Evolutionary conservation across 495 filamentous ascomycete genomes (phyloP).

Genomic region (Lophium mytilinum): DNA sequence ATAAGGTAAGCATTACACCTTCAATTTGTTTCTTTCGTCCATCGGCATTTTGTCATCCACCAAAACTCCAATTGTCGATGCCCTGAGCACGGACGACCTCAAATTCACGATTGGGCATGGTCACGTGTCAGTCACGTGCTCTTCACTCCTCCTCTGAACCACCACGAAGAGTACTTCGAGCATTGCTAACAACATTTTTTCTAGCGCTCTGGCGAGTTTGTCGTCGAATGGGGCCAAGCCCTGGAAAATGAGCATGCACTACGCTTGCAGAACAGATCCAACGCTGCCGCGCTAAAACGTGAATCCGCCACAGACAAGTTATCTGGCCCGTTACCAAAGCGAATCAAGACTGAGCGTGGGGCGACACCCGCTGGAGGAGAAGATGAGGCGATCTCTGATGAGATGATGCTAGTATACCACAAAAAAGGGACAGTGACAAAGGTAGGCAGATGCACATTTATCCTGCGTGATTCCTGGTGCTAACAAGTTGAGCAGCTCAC

Average conservation of each 20-base stretch:
- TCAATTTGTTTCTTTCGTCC: too few relatives aligned
- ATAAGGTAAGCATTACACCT: constrained; percentile 48
- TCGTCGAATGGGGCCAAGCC: constrained; percentile 66
- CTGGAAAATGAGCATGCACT: constrained; percentile 46
- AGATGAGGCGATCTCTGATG: constrained; percentile 34
- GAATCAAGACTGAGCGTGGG: constrained; percentile 37
- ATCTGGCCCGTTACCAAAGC: constrained; percentile 34
- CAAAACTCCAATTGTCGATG: constrained; percentile 5
- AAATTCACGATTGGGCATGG: too few relatives aligned
- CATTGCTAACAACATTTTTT: neutral
- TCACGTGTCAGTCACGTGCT: too few relatives aligned
- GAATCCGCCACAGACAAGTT: constrained; percentile 3
- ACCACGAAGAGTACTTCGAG: too few relatives aligned
- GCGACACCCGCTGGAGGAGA: constrained; percentile 32
- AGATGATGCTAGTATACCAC: constrained; percentile 53
- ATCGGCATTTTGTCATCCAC: neutral
- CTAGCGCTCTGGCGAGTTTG: constrained; percentile 62
- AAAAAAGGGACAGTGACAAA: constrained; percentile 36
- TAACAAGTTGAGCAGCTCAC: constrained; percentile 45
- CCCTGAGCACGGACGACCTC: neutral
- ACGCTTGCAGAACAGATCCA: constrained; percentile 33
- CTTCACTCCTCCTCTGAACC: too few relatives aligned
- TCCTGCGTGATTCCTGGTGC: neutral
- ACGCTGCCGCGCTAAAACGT: constrained; percentile 6
- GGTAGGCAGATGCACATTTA: too few relatives aligned